Percentiles rank a stretch among this genome's conserved stretches.
Conservation (phyloP, 2,329 filamentous ascomycete species). For the Microcyclospora pomicola region DNA sequence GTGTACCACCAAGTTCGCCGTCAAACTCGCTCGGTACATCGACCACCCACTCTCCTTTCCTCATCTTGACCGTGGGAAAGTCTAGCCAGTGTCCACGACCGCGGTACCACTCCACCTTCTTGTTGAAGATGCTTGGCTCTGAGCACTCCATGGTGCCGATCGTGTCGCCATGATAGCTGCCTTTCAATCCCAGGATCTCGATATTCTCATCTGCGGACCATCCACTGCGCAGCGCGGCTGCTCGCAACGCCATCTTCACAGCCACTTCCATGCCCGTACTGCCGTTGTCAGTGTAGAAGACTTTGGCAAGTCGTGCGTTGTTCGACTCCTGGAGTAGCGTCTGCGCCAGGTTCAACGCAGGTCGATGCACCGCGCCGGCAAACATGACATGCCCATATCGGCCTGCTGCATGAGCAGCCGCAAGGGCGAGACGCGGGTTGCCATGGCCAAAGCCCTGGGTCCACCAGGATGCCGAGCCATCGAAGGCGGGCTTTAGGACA, state of each 20-base stretch:
- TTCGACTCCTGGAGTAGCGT: constrained; percentile 43
- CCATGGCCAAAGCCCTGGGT: constrained; percentile 76
- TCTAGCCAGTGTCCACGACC: constrained; percentile 70
- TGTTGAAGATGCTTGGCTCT: constrained; percentile 63
- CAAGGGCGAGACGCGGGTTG: constrained; percentile 55
- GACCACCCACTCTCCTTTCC: constrained; percentile 52
- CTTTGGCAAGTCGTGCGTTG: constrained; percentile 53
- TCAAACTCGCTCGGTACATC: constrained; percentile 39
- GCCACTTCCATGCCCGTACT: constrained; percentile 76
- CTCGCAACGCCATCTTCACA: constrained; percentile 70
- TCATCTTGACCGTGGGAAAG: constrained; percentile 57
- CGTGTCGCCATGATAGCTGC: constrained; percentile 76
- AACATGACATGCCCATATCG: constrained; percentile 86
- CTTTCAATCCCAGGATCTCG: constrained; percentile 59
- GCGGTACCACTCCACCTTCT: constrained; percentile 76
- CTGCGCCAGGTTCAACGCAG: constrained; percentile 56
- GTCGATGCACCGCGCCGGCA: constrained; percentile 63
- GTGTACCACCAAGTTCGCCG: constrained; percentile 30
- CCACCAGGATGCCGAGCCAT: constrained; percentile 84
- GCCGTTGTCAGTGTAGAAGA: constrained; percentile 75
- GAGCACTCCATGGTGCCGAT: constrained; percentile 80
- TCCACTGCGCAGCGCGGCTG: constrained; percentile 21
- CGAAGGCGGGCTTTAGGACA: constrained; percentile 54
- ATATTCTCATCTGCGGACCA: constrained; percentile 28
- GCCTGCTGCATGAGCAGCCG: constrained; percentile 68